A percentile compares a stretch with the other conserved stretches of the same genome.
These are phyloP conservation scores for Oryza australiensis DNA, from an alignment of 176 grass and related monocot species.

Conservation along the genomic window DNA sequence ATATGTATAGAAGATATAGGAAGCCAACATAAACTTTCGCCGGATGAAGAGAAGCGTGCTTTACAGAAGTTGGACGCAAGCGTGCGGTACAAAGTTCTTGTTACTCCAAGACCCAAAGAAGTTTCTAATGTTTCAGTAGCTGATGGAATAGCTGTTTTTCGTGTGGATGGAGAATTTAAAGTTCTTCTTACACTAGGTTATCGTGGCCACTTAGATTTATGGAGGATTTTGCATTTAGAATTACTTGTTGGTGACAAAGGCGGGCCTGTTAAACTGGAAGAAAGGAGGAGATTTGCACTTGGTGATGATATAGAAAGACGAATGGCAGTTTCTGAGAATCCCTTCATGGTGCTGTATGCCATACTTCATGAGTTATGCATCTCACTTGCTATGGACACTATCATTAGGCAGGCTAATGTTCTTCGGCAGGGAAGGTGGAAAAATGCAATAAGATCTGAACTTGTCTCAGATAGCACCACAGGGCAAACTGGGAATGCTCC, in stretches of 20 bases:
- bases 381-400: constrained; percentile 88
- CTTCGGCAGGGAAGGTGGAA: constrained; percentile 86
- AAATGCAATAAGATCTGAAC: constrained; percentile 88
- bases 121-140: constrained; percentile 68
- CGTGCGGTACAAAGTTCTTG: constrained; percentile 83
- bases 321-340: constrained; percentile 83
- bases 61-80: constrained; percentile 76
- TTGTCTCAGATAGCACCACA: constrained; percentile 50
- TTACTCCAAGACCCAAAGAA: constrained; percentile 69
- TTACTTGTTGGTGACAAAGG: constrained; percentile 93
- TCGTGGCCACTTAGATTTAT: constrained; percentile 75
- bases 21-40: constrained; percentile 63
- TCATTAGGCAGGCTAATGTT: constrained; percentile 71
- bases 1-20: constrained; percentile 87
- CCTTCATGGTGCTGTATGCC: constrained; percentile 68
- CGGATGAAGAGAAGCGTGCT: constrained; percentile 76
- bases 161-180: constrained; percentile 88
- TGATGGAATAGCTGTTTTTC: constrained; percentile 72
- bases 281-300: constrained; percentile 71
- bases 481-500: constrained; percentile 57
- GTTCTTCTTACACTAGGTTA: constrained; percentile 92
- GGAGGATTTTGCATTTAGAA: constrained; percentile 91
- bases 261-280: constrained; percentile 75
- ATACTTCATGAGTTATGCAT: constrained; percentile 92
- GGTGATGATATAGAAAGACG: constrained; percentile 97